phyloP scores from a whole-genome alignment of 176 grass and related monocot species.

The Musa troglodytarum region DNA sequence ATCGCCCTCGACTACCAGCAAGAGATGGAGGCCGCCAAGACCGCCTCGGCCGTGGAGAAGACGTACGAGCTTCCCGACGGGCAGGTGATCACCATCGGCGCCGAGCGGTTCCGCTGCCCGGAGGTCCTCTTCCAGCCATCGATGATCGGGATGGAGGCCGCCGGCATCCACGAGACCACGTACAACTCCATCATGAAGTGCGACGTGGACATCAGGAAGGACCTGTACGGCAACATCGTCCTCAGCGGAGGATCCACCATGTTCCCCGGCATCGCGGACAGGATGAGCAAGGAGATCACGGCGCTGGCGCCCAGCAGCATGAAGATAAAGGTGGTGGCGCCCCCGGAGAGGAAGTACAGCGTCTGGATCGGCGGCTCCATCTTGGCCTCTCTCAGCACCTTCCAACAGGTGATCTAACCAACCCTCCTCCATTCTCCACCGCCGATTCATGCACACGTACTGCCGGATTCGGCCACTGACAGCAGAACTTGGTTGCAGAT shows the following conservation, averaged over 20 bases:
- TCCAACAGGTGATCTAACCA: slow-evolving; percentile 58
- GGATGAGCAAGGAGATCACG: slow-evolving; percentile 97
- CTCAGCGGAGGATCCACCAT: slow-evolving; percentile 87
- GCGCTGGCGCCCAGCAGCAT: slow-evolving; percentile 94
- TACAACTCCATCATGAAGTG: slow-evolving; percentile 99
- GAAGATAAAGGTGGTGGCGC: slow-evolving; percentile 97
- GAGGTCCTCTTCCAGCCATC: slow-evolving; percentile 98
- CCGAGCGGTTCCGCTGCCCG: slow-evolving; percentile 88
- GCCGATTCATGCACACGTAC: too few relatives aligned
- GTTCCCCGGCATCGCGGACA: slow-evolving; percentile 86
- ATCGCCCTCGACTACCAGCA: slow-evolving; percentile 89
- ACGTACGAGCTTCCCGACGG: slow-evolving; percentile 88
- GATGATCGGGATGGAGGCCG: slow-evolving; percentile 98
- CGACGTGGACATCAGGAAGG: slow-evolving; percentile 97
- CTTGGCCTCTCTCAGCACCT: slow-evolving; percentile 95
- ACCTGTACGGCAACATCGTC: slow-evolving; percentile 88
- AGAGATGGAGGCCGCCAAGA: slow-evolving; percentile 77
- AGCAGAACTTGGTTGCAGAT: slow-evolving; percentile 37
- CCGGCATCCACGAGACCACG: slow-evolving; percentile 90
- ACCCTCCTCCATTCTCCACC: neutral
- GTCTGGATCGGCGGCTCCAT: slow-evolving; percentile 99
- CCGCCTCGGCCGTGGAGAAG: slow-evolving; percentile 85
- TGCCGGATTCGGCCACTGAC: too few relatives aligned
- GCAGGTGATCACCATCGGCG: slow-evolving; percentile 86
- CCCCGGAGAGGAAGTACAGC: slow-evolving; percentile 86